Conservation (phyloP, 1,284 basidiomycete genomes). For the Ustilago loliicola region DNA sequence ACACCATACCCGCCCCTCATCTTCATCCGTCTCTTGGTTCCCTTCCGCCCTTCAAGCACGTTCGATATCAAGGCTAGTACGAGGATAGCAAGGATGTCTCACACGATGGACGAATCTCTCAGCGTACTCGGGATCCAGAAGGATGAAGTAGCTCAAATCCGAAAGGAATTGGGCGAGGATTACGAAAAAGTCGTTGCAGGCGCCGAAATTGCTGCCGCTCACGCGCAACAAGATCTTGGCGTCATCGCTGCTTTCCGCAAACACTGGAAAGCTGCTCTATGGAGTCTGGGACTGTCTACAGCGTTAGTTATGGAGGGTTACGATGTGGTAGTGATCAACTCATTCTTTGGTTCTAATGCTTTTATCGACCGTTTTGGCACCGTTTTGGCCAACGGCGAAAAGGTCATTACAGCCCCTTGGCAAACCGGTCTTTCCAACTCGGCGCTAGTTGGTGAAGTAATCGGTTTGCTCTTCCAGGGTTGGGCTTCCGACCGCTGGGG, state of each 20-base stretch:
- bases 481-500: slow-evolving; percentile 38
- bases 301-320: slow-evolving; percentile 73
- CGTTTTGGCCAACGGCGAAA: slow-evolving; percentile 10
- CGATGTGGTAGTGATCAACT: slow-evolving; percentile 70
- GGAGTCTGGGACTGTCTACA: slow-evolving; percentile 71
- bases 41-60: too few relatives aligned
- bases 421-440: slow-evolving; percentile 70
- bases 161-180: slow-evolving; percentile 29
- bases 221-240: slow-evolving; percentile 71
- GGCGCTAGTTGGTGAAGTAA: slow-evolving; percentile 34
- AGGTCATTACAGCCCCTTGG: slow-evolving; percentile 72
- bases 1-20: too few relatives aligned
- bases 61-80: too few relatives aligned
- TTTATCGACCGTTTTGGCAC: slow-evolving; percentile 67
- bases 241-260: slow-evolving; percentile 69
- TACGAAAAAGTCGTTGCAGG: slow-evolving; percentile 66
- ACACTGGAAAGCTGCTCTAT: slow-evolving; percentile 72
- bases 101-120: too few relatives aligned
- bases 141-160: slow-evolving; percentile 6
- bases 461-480: slow-evolving; percentile 38
- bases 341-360: slow-evolving; percentile 39
- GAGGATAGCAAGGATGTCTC: too few relatives aligned
- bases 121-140: slow-evolving; percentile 4
- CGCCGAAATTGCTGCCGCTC: slow-evolving; percentile 66
- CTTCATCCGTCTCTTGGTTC: too few relatives aligned